A percentile compares a stretch with the other conserved stretches of the same genome.
These are phyloP conservation scores for Hagleromyces aurorensis DNA, from an alignment of 805 yeast genomes.

Conservation along the genomic window DNA sequence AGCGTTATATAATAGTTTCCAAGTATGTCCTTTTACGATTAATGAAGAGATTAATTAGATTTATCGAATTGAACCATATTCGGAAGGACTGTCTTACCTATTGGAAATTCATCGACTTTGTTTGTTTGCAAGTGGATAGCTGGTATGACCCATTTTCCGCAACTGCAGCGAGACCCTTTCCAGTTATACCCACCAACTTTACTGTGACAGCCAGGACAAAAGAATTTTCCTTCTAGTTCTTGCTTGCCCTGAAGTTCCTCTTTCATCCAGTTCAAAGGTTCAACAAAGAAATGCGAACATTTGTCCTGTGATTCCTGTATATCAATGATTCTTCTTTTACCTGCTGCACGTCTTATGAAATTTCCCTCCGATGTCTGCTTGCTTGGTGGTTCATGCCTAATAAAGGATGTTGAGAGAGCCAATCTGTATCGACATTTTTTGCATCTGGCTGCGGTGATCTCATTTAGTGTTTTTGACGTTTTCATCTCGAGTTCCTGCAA, in stretches of 20 bases:
- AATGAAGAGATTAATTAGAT: slow-evolving; percentile 1
- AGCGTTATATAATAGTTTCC: neutral
- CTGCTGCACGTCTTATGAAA: slow-evolving; percentile 56
- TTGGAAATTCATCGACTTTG: slow-evolving; percentile 61
- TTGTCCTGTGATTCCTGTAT: slow-evolving; percentile 45
- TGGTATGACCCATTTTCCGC: slow-evolving; percentile 95
- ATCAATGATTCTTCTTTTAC: slow-evolving; percentile 52
- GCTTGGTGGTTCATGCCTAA: slow-evolving; percentile 60
- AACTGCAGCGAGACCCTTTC: slow-evolving; percentile 91
- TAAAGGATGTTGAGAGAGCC: slow-evolving; percentile 55
- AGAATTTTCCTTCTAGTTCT: slow-evolving; percentile 77
- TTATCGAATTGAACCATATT: slow-evolving; percentile 19
- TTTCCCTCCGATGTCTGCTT: slow-evolving; percentile 56
- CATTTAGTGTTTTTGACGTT: slow-evolving; percentile 21
- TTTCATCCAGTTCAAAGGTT: slow-evolving; percentile 91
- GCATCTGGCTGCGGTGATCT: slow-evolving; percentile 51
- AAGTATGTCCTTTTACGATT: neutral
- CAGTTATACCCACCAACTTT: slow-evolving; percentile 91
- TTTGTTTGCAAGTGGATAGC: slow-evolving; percentile 75
- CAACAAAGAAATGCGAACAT: slow-evolving; percentile 83
- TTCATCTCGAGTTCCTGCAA: slow-evolving; percentile 17
- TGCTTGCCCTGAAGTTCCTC: slow-evolving; percentile 58
- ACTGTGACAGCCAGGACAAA: slow-evolving; percentile 74
- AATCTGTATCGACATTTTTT: slow-evolving; percentile 70
- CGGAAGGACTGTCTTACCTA: slow-evolving; percentile 15